Percentiles rank a stretch among this genome's conserved stretches.
phyloP scores from a whole-genome alignment of 768 basidiomycete species.

The Leccinum ochraceum region DNA sequence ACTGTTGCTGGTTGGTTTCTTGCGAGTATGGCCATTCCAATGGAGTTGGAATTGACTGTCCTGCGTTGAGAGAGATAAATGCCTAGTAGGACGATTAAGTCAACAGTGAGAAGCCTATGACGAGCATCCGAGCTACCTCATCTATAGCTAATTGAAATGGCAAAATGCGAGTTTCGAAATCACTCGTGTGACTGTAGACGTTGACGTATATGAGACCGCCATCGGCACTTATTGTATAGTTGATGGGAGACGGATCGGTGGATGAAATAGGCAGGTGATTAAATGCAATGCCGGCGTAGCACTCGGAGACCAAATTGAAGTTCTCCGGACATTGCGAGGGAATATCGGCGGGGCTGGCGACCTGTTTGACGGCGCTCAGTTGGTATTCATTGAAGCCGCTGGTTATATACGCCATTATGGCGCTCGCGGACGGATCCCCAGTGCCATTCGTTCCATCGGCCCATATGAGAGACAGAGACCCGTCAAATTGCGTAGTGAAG shows the following conservation, averaged over 20 bases:
- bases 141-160: conserved; percentile 68
- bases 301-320: conserved; percentile 67
- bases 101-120: not conserved
- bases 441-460: conserved; percentile 62
- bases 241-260: conserved; percentile 40
- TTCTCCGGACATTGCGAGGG: conserved; percentile 66
- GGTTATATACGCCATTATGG: conserved; percentile 64
- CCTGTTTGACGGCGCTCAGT: conserved; percentile 48
- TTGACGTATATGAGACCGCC: conserved; percentile 64
- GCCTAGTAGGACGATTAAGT: conserved; percentile 48
- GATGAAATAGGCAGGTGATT: conserved; percentile 49
- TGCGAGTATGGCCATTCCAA: conserved; percentile 68
- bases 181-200: conserved; percentile 63
- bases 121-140: not conserved
- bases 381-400: conserved; percentile 51
- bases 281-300: conserved; percentile 69
- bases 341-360: conserved; percentile 50
- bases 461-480: conserved; percentile 60
- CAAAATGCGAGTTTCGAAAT: conserved; percentile 65
- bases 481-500: conserved; percentile 52
- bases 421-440: conserved; percentile 52
- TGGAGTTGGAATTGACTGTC: conserved; percentile 54
- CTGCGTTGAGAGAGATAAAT: conserved; percentile 68
- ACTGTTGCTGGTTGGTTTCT: conserved; percentile 66
- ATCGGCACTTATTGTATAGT: conserved; percentile 74